A percentile compares a stretch with the other conserved stretches of the same genome.
Evolutionary conservation across 306 rosid species (phyloP).

Genomic region (Prunus mume): DNA sequence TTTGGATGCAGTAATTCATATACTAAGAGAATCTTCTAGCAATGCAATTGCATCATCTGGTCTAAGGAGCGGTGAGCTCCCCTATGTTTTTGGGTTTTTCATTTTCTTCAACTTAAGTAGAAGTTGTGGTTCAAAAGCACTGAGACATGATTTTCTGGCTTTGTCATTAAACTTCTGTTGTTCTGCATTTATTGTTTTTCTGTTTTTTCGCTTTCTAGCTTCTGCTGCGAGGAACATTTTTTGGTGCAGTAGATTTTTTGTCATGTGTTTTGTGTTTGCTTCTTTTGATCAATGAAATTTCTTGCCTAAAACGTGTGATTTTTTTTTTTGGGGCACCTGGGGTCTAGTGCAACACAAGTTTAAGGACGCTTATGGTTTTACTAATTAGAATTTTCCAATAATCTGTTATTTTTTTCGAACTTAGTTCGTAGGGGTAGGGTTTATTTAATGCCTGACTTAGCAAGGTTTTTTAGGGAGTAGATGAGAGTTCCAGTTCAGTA

Average conservation of each 20-base stretch:
- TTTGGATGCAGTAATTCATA: constrained; percentile 71
- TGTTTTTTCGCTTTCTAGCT: neutral
- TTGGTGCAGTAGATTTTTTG: neutral
- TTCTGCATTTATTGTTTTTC: neutral
- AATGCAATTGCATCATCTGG: constrained; percentile 59
- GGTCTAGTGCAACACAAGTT: neutral
- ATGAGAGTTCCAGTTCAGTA: neutral
- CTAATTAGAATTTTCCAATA: neutral
- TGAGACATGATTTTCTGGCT: neutral
- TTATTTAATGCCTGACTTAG: neutral
- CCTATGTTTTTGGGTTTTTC: constrained; percentile 10
- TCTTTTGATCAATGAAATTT: neutral
- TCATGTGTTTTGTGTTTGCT: neutral
- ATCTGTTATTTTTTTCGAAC: neutral
- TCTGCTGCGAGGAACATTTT: neutral
- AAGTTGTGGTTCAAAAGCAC: neutral
- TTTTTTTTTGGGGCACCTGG: neutral
- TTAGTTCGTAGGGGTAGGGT: neutral
- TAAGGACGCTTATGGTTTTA: neutral
- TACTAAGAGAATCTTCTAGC: constrained; percentile 72
- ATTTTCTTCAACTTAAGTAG: neutral
- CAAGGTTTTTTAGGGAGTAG: neutral
- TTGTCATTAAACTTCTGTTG: neutral
- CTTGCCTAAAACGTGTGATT: neutral
- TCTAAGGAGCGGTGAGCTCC: constrained; percentile 62